Percentiles rank a stretch among this genome's conserved stretches.
phyloP scores from a whole-genome alignment of 257 asterid genomes.

The Schizonepeta tenuifolia region DNA sequence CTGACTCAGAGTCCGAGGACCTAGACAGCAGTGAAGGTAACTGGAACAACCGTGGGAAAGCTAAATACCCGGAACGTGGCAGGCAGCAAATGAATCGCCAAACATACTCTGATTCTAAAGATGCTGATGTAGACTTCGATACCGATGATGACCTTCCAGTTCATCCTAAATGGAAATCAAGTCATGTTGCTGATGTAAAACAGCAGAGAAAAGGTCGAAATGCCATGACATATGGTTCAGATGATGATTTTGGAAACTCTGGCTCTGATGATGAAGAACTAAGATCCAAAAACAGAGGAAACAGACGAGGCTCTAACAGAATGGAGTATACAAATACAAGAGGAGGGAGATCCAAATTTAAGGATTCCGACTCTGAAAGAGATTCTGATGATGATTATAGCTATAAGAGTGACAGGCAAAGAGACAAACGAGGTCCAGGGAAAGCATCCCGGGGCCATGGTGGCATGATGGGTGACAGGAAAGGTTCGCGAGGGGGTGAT shows the following conservation, averaged over 20 bases:
- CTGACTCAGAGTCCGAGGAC: slow-evolving; percentile 69
- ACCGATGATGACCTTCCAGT: slow-evolving; percentile 85
- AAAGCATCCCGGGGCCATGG: slow-evolving; percentile 33
- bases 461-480: slow-evolving; percentile 32
- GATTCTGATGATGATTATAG: slow-evolving; percentile 52
- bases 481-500: slow-evolving; percentile 38
- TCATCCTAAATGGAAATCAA: slow-evolving; percentile 75
- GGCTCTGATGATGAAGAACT: slow-evolving; percentile 52
- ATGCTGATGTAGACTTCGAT: slow-evolving; percentile 58
- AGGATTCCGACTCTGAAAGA: slow-evolving; percentile 41
- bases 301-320: slow-evolving; percentile 41
- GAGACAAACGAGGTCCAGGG: slow-evolving; percentile 43
- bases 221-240: slow-evolving; percentile 56
- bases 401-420: slow-evolving; percentile 34
- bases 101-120: slow-evolving; percentile 48
- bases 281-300: slow-evolving; percentile 42
- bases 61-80: slow-evolving; percentile 33
- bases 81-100: slow-evolving; percentile 45
- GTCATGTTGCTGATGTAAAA: slow-evolving; percentile 57
- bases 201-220: slow-evolving; percentile 48
- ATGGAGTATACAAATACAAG: slow-evolving; percentile 33
- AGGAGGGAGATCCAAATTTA: slow-evolving; percentile 43
- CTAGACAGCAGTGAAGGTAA: slow-evolving; percentile 42
- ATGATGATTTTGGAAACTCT: slow-evolving; percentile 57
- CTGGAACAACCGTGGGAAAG: slow-evolving; percentile 38